phyloP scores from a whole-genome alignment of 1,139 yeast genomes.

The Debaryomyces fabryi region DNA sequence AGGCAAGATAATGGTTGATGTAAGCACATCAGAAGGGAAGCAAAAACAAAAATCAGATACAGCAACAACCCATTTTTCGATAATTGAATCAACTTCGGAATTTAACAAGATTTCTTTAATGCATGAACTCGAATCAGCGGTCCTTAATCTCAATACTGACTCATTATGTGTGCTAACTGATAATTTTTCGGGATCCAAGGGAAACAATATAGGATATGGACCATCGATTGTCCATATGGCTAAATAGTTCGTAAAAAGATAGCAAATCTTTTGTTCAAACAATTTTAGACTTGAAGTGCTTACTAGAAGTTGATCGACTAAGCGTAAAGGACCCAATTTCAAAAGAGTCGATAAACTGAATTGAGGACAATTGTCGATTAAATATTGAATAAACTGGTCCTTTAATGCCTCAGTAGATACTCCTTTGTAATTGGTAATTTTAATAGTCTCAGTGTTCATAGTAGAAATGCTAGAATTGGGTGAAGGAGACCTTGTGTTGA shows the following conservation, averaged over 20 bases:
- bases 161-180: conserved; percentile 20
- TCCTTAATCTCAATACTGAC: conserved; percentile 20
- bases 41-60: conserved; percentile 34
- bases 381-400: conserved; percentile 30
- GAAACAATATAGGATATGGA: conserved; percentile 15
- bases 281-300: conserved; percentile 14
- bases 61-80: conserved; percentile 52
- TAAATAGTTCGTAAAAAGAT: conserved; percentile 38
- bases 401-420: conserved; percentile 29
- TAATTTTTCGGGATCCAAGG: conserved; percentile 13
- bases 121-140: not conserved
- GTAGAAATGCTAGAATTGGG: conserved; percentile 25
- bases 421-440: conserved; percentile 21
- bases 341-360: conserved; percentile 30
- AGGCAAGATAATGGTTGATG: conserved; percentile 35
- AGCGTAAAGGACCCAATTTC: conserved; percentile 37
- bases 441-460: conserved; percentile 20
- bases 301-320: conserved; percentile 38
- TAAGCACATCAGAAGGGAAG: conserved; percentile 41
- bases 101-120: conserved; percentile 18
- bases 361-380: conserved; percentile 27
- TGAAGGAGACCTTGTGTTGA: conserved; percentile 20
- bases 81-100: conserved; percentile 28
- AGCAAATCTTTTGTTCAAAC: conserved; percentile 24
- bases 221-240: conserved; percentile 23